Evolutionary conservation across 163 green algal species (phyloP).

Genomic region (Scenedesmus sp.): DNA sequence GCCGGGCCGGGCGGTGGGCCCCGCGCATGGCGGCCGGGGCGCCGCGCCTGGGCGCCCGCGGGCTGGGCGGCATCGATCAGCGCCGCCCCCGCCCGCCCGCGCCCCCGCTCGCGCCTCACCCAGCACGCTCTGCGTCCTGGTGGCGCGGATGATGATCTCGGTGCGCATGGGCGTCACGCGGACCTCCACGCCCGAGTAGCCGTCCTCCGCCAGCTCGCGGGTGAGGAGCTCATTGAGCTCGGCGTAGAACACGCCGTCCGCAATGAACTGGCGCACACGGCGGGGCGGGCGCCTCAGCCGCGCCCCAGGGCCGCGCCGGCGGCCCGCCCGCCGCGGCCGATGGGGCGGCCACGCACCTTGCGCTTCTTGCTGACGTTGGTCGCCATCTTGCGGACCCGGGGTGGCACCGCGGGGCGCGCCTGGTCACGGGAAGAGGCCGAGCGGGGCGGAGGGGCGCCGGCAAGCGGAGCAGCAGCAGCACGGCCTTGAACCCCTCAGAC

Average conservation of each 20-base stretch:
- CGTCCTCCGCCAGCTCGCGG: slow-evolving; percentile 93
- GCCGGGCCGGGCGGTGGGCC: too few species aligned
- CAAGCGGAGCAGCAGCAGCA: too few species aligned
- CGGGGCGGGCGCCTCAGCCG: not conserved
- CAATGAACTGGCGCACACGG: slow-evolving; percentile 88
- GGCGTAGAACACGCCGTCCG: slow-evolving; percentile 99
- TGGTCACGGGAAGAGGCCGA: too few species aligned
- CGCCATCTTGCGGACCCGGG: slow-evolving; percentile 56
- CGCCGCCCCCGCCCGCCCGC: too few species aligned
- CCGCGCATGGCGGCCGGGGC: too few species aligned
- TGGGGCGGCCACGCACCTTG: slow-evolving; percentile 62
- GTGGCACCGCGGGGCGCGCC: too few species aligned
- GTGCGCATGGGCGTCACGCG: slow-evolving; percentile 97
- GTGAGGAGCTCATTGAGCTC: slow-evolving; percentile 99
- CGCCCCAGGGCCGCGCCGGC: not conserved
- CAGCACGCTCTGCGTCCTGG: slow-evolving; percentile 97
- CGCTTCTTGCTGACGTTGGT: slow-evolving; percentile 87
- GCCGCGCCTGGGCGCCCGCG: too few species aligned
- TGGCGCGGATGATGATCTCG: slow-evolving; percentile 99
- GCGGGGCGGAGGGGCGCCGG: too few species aligned
- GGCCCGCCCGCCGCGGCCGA: not conserved
- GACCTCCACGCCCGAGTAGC: slow-evolving; percentile 99
- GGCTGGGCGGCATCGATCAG: too few species aligned
- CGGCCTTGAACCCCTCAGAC: too few species aligned
- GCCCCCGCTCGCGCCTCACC: slow-evolving; percentile 67